Evolutionary conservation across 345 rosid species (phyloP).

Genomic region (Nasturtium officinale): DNA sequence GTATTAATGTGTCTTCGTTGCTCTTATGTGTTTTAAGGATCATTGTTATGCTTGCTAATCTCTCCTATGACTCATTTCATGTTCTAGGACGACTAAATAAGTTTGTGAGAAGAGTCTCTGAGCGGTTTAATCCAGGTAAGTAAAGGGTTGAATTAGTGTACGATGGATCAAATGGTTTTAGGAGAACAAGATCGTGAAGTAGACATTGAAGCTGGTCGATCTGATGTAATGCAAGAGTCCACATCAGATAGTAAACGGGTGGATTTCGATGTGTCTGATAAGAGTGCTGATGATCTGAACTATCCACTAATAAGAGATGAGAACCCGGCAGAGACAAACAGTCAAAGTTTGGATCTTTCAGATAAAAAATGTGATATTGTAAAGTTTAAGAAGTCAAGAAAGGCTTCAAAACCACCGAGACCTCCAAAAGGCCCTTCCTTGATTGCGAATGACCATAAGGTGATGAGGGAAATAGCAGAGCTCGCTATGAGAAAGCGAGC

Average conservation of each 20-base stretch:
- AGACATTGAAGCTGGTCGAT: constrained; percentile 67
- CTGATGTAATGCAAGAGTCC: constrained; percentile 24
- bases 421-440: constrained; percentile 77
- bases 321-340: constrained; percentile 29
- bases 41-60: constrained; percentile 15
- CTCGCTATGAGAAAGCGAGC: constrained; percentile 77
- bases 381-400: constrained; percentile 53
- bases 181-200: constrained; percentile 48
- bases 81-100: neutral
- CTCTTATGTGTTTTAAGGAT: neutral
- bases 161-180: constrained; percentile 45
- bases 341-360: constrained; percentile 34
- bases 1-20: neutral
- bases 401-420: constrained; percentile 81
- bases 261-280: constrained; percentile 24
- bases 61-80: constrained; percentile 3
- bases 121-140: neutral
- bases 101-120: neutral
- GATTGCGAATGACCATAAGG: constrained; percentile 72
- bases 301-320: constrained; percentile 22
- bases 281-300: constrained; percentile 39
- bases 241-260: constrained; percentile 38
- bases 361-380: constrained; percentile 40
- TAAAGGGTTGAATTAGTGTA: constrained; percentile 13
- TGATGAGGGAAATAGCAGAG: constrained; percentile 73